Base-by-base conservation (phyloP, 257 asterid species). In the Verbena officinalis region DNA sequence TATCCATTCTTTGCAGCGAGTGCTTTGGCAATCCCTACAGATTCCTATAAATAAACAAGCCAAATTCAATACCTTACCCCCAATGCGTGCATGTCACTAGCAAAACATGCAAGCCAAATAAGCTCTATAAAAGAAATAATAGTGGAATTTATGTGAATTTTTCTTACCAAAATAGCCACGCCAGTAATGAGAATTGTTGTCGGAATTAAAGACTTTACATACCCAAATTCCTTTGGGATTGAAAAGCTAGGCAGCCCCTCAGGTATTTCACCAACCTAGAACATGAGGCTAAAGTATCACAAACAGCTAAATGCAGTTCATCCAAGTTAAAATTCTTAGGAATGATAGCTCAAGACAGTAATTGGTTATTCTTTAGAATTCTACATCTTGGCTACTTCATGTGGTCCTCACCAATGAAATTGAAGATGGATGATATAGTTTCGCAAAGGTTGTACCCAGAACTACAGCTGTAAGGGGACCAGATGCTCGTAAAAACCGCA, bases 391-490 rank as follows among this genome's bases (percentile, higher is more conserved):
- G 60, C 64, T 48, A 33, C 50, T n/a, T 69, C 38, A 59, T 75
- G 59, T 40, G 34, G 65, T 75, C 67, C 92, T 88, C 83, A 90
- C 99, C 96, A 94, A 76, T 57, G 99, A 73, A 73, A 94, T 90
- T 46, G 97, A 81, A 75, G 93, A 65, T 52, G 97, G 97, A 54
- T 82, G 84, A 79, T 22, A 86, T 49, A 94, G 58, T 78, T 84
- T 81, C 71, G 76, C 97, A 75, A 90, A 77, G 24, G 73, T 55
- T 62, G 99, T 86, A 63, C 97, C 94, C 70, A 94, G 78, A 73
- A 90, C 88, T 63, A 94, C 96, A 66, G 95, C 99, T 43, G 99
- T 94, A 38, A 90, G 96, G 69, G 99, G 97, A 73, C 97, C 99
- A 72, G 96, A 75, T 51, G 99, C 97, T 65, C 96, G 88, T 51